A percentile compares a stretch with the other conserved stretches of the same genome.
Conservation (phyloP, 352 stramenopile genomes). For the Salisapilia sapeloensis region DNA sequence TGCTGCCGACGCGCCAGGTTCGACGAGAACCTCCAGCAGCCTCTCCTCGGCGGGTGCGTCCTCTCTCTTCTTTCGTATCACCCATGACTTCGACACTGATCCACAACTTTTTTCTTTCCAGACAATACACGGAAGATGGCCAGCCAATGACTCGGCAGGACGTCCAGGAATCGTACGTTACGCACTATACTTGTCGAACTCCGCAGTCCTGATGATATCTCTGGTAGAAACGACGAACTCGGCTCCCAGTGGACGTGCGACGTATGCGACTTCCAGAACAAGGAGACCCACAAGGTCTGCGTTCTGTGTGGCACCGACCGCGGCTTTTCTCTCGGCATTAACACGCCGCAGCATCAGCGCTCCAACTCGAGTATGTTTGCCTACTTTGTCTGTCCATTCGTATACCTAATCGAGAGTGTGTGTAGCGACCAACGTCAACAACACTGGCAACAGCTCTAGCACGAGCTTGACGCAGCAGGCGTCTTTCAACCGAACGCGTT, state of each 20-base stretch:
- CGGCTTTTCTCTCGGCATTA: conserved; percentile 54
- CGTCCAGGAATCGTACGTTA: conserved; percentile 45
- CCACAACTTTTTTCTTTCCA: conserved; percentile 1
- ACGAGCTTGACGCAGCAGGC: conserved; percentile 16
- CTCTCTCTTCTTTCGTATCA: background rate
- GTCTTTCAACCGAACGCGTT: conserved; percentile 74
- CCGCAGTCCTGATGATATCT: background rate
- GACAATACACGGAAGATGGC: conserved; percentile 74
- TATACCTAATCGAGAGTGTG: background rate
- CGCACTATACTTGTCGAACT: background rate
- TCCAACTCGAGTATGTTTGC: background rate
- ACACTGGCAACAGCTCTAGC: conserved; percentile 3
- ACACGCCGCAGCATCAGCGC: conserved; percentile 19
- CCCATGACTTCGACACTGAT: background rate
- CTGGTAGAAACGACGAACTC: conserved; percentile 47
- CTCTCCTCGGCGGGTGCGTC: conserved; percentile 39
- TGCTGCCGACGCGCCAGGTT: conserved; percentile 74
- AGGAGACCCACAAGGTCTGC: conserved; percentile 51
- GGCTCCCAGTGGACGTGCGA: conserved; percentile 76
- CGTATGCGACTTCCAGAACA: conserved; percentile 82
- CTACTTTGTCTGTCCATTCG: background rate
- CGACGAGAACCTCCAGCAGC: conserved; percentile 75
- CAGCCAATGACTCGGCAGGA: conserved; percentile 77
- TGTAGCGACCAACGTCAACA: too few species aligned
- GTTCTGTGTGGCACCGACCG: conserved; percentile 70